These are phyloP conservation scores for Lipomyces sp. DNA, from an alignment of 805 yeast species.

Conservation along the genomic window DNA sequence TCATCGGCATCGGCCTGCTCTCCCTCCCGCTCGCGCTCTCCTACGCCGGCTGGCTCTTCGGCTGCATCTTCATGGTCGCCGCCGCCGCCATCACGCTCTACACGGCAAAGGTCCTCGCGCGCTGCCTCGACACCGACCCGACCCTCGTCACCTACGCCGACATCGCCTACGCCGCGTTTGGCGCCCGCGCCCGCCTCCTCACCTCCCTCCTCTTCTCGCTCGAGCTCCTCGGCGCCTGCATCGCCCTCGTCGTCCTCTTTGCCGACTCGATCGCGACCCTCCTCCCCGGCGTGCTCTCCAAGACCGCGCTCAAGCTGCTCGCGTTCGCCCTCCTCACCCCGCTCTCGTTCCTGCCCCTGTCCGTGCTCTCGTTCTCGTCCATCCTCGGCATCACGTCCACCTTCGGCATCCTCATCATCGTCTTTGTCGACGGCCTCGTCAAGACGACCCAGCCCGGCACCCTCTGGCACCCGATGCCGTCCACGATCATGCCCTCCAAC, in stretches of 20 bases:
- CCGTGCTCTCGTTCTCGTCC: constrained; percentile 64
- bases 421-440: constrained; percentile 60
- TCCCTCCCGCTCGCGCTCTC: constrained; percentile 64
- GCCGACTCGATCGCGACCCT: constrained; percentile 80
- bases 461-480: constrained; percentile 57
- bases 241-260: constrained; percentile 73
- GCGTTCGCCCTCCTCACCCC: constrained; percentile 70
- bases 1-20: constrained; percentile 66
- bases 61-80: constrained; percentile 52
- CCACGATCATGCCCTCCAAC: constrained; percentile 66
- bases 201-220: constrained; percentile 72
- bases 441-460: constrained; percentile 72
- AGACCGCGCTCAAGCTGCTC: constrained; percentile 58
- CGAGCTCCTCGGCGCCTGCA: constrained; percentile 78
- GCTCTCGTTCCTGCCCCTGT: constrained; percentile 74
- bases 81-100: constrained; percentile 71
- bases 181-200: constrained; percentile 66
- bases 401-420: constrained; percentile 56
- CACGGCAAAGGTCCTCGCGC: constrained; percentile 71
- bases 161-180: constrained; percentile 81
- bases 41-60: constrained; percentile 61
- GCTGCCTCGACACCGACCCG: constrained; percentile 74
- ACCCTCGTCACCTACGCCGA: constrained; percentile 86
- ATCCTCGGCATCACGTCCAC: constrained; percentile 71
- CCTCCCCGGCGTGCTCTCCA: constrained; percentile 39